Base-by-base conservation (phyloP, 257 asterid species). In the Gardenia jasminoides region DNA sequence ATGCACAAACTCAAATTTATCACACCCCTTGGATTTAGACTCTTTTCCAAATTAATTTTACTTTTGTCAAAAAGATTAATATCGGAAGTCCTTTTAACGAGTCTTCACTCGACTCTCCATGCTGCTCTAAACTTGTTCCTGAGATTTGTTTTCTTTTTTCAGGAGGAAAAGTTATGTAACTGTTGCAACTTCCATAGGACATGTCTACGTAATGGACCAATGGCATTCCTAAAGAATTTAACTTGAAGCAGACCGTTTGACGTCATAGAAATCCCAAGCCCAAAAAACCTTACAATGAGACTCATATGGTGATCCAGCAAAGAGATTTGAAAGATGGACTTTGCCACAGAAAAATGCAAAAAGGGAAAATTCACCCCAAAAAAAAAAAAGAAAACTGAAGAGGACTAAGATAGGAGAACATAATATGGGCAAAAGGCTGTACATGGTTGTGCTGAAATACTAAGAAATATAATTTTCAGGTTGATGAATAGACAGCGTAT, bases 211-310 rank as follows among this genome's bases (percentile, higher is more conserved):
- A 4, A 36, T 20, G 64, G 64, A 20, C 64, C 64, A 56, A 7
- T 4, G 10, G 2, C 0, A 3, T 1, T 1, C 26, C n/a, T 1
- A 20, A 19, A 56, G 0, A 54, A 19, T 19, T 6, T 19, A 1
- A 56, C 12, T 19, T 19, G 26, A 56, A 6, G 62, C 12, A 8
- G 26, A 56, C 10, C 1, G 4, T 0, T 56, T 1, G 62, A 6
- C 4, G 6, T 50, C 19, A 50, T 0, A 50, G 58, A 13, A 50
- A 52, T 52, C 59, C 62, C 7, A 56, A 6, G 62, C 26, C 26
- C 62, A 56, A 56, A 56, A 19, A 12, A 3, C 17, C 10, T 15
- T 52, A 36, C 41, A 4, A 36, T 36, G 2, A 15, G 58, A 11
- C 58, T 50, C 19, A 15, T 50, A 50, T 20, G 16, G 0, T 54